Evolutionary conservation across 2,329 filamentous ascomycete genomes (phyloP), one percentile per base, ranked within the genome.

Genomic region (Cladosporium sp.): DNA sequence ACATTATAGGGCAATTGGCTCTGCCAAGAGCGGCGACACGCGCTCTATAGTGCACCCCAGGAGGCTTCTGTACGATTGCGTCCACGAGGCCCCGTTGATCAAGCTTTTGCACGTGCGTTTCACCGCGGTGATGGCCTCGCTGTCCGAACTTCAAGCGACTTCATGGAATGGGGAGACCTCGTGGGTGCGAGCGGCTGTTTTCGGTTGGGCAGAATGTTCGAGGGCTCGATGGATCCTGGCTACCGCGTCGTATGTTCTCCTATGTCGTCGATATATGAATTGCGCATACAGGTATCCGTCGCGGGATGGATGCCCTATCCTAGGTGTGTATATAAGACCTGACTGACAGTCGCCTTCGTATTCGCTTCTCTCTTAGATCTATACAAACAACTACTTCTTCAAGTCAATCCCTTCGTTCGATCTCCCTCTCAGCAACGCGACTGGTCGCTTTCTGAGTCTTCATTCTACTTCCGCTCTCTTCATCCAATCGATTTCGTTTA

Each of bases 371-470:
- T 14, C 33, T 35, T 35, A n/a, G 29, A 29, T n/a, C 16, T 55
- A 55, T 55, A 33, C 52, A 55, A 21, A 55, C 28, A n/a, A 33
- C 52, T 33, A 21, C 50, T 53, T 55, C 23, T 52, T 31, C n/a
- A 49, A 61, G 26, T 37, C 31, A 16, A 26, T 55, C 28, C 60
- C 5, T 29, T 62, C 49, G 23, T 53, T 62, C 60, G 7, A 11
- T 55, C 28, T 49, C 12, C 53, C 60, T 50, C 61, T 63, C 61
- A 63, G 61, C 37, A 63, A 46, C 40, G 61, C 50, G 61, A 63
- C 61, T 44, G 61, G 61, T 63, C 61, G 61, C 61, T 53, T 28
- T 62, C 44, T 55, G 53, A 21, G 23, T 29, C 16, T 50, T 52
- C 26, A 28, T 26, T 33, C n/a, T 37, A 31, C 35, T 12, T 63